These are phyloP conservation scores for Haplographium delicatum DNA, from an alignment of 495 filamentous ascomycete genomes.

Conservation along the genomic window DNA sequence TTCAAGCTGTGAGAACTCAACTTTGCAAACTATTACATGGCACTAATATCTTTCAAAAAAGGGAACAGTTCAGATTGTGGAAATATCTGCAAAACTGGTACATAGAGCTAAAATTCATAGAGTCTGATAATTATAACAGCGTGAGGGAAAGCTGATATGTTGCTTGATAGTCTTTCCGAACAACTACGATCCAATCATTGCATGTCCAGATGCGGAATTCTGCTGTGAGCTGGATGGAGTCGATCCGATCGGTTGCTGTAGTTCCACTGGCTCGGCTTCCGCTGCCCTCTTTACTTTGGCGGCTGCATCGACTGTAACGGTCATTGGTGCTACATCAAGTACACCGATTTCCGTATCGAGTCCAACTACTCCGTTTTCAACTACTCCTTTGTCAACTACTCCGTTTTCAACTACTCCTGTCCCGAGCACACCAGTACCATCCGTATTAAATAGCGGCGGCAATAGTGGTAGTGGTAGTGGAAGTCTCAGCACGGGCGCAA, in stretches of 20 bases:
- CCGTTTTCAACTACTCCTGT: not conserved
- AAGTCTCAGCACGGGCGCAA: not conserved
- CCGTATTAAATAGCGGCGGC: no score
- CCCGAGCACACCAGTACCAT: not conserved
- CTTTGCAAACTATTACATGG: not conserved
- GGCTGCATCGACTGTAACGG: not conserved
- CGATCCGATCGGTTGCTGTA: not conserved
- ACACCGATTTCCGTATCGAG: not conserved
- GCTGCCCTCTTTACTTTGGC: not conserved
- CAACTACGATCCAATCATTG: not conserved
- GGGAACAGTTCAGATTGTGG: constrained; percentile 7
- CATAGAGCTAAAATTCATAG: no score
- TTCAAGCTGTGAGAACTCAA: constrained; percentile 2
- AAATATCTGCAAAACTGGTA: constrained; percentile 3
- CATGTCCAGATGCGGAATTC: constrained; percentile 1
- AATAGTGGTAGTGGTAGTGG: not conserved
- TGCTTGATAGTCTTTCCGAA: not conserved
- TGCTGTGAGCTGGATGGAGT: constrained; percentile 1
- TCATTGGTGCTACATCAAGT: not conserved
- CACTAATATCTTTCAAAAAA: not conserved
- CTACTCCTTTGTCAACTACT: not conserved
- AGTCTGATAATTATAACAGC: no score
- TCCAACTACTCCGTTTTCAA: not conserved
- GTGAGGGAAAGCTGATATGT: not conserved
- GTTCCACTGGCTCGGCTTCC: not conserved